phyloP scores from a whole-genome alignment of 2,329 filamentous ascomycete species.

The Pyrenophora graminea region DNA sequence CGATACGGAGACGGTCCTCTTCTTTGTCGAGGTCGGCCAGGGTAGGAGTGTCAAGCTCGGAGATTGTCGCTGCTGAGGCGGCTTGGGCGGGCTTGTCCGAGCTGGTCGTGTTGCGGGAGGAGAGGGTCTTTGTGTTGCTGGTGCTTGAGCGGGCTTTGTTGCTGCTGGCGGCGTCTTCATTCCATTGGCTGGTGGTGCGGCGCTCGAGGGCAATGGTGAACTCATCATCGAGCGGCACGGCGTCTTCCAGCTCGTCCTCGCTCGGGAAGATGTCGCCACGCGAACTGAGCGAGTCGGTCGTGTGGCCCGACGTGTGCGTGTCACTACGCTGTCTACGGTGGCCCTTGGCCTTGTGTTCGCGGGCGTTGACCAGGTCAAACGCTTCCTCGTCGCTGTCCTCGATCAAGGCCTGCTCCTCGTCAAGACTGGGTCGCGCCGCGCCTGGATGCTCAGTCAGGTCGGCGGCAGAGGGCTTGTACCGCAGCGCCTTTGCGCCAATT shows the following conservation, averaged over 20 bases:
- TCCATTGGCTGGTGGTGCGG: slow-evolving; percentile 60
- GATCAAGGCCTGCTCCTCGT: slow-evolving; percentile 73
- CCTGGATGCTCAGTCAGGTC: slow-evolving; percentile 87
- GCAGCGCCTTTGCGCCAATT: slow-evolving; percentile 74
- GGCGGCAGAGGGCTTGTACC: slow-evolving; percentile 89
- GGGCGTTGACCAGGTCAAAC: neutral
- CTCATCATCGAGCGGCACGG: slow-evolving; percentile 88
- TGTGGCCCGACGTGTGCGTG: slow-evolving; percentile 78
- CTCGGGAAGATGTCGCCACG: slow-evolving; percentile 89
- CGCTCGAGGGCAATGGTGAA: slow-evolving; percentile 82
- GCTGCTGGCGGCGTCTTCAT: slow-evolving; percentile 72
- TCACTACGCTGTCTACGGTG: slow-evolving; percentile 69
- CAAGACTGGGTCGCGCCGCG: slow-evolving; percentile 53
- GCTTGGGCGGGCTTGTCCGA: slow-evolving; percentile 28
- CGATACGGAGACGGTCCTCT: slow-evolving; percentile 57
- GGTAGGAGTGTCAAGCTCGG: slow-evolving; percentile 49
- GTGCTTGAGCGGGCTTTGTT: slow-evolving; percentile 59
- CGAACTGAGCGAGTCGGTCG: slow-evolving; percentile 83
- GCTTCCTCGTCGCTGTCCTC: slow-evolving; percentile 59
- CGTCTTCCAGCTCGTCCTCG: slow-evolving; percentile 84
- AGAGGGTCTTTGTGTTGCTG: slow-evolving; percentile 37
- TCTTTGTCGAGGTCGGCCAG: slow-evolving; percentile 61
- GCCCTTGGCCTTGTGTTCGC: slow-evolving; percentile 25
- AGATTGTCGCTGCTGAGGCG: slow-evolving; percentile 24
- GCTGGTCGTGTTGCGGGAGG: slow-evolving; percentile 45